Base-by-base conservation (phyloP, 108 stramenopile genomes). In the Mediolabrus comicus region DNA sequence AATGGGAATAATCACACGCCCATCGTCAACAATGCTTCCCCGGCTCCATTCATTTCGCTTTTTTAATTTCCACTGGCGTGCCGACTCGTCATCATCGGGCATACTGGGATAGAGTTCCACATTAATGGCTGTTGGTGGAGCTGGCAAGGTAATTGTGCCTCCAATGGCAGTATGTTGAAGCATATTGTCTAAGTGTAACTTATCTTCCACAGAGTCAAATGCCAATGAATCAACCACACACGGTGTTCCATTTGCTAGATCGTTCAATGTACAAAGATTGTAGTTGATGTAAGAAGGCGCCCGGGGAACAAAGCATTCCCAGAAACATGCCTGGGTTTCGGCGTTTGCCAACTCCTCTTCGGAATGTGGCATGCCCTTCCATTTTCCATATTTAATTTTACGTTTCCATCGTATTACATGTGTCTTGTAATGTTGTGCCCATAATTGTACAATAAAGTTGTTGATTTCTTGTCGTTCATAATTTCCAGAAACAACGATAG, bases 361-460 rank as follows among this genome's bases (percentile, higher is more conserved):
- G 4, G 17, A 17, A 43, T n/a, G 3, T 11, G 54, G 67, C 16
- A 3, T 2, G 14, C 39, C 57, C 0, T 38, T 41, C 55, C 67
- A 56, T 11, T 41, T 39, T 1, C 35, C 27, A 33, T 57, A 57
- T 24, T 68, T 56, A 33, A 57, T 29, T 29, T 58, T 38, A 16
- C 25, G 33, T 58, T 58, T 68, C 55, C 55, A 68, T 56, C 55
- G 33, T 28, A 68, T n/a, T 7, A 57, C 55, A 43, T 68, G 67
- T 13, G 67, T 68, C 3, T 46, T 41, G 56, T 17, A 57, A 30
- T 46, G 56, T 9, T 26, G 13, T 16, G 67, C 67, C 67, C 55
- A 68, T 26, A 68, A 27, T 2, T 16, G 28, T 0, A 55, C 67
- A n/a, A 57, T 13, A 16, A 38, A 57, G 16, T 36, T 34, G 19